These are phyloP conservation scores for Madurella mycetomatis DNA, from an alignment of 2,329 filamentous ascomycete species.

Conservation along the genomic window DNA sequence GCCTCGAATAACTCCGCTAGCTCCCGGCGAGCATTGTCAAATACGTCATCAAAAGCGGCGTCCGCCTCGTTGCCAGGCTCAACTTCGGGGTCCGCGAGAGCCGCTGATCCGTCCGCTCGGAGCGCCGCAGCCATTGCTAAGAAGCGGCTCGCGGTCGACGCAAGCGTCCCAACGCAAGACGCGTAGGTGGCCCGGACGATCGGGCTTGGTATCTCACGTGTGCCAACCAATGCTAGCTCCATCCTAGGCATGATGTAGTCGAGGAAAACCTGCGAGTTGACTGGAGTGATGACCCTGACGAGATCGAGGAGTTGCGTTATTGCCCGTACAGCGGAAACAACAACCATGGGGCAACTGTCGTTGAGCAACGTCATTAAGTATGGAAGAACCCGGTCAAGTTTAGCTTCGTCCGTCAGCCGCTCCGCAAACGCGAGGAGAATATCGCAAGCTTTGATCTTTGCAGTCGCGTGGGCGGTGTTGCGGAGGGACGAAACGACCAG, in stretches of 20 bases:
- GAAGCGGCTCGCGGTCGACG: slow-evolving; percentile 78
- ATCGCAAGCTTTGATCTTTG: slow-evolving; percentile 84
- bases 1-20: slow-evolving; percentile 78
- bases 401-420: slow-evolving; percentile 87
- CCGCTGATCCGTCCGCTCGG: slow-evolving; percentile 75
- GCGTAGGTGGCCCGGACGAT: slow-evolving; percentile 88
- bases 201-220: slow-evolving; percentile 53
- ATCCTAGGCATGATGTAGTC: slow-evolving; percentile 65
- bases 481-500: slow-evolving; percentile 83
- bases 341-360: slow-evolving; percentile 79
- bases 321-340: slow-evolving; percentile 77
- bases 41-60: slow-evolving; percentile 73
- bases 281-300: slow-evolving; percentile 79
- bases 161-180: slow-evolving; percentile 83
- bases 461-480: slow-evolving; percentile 83
- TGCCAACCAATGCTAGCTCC: slow-evolving; percentile 48
- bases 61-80: slow-evolving; percentile 66
- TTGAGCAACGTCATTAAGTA: slow-evolving; percentile 80
- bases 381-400: slow-evolving; percentile 86
- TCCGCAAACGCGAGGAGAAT: slow-evolving; percentile 88
- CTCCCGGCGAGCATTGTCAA: slow-evolving; percentile 80
- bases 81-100: slow-evolving; percentile 70
- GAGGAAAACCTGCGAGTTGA: slow-evolving; percentile 65
- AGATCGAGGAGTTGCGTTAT: slow-evolving; percentile 85
- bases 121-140: slow-evolving; percentile 88